These are phyloP conservation scores for Pisolithus sp. DNA, from an alignment of 768 basidiomycete species.

Conservation along the genomic window DNA sequence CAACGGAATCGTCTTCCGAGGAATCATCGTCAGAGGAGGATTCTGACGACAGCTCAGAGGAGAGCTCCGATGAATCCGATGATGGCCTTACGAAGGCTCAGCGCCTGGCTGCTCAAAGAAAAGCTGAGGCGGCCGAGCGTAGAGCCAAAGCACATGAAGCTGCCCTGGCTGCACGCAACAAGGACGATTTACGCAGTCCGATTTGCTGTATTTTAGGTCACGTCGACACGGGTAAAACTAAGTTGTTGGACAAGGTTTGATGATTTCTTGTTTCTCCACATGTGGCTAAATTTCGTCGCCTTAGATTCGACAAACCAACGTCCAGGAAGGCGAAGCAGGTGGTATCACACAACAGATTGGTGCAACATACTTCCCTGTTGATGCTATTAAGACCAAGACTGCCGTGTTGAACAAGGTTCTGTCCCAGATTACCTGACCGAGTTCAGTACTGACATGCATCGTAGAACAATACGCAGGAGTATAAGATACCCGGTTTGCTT, in stretches of 20 bases:
- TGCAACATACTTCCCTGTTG: slow-evolving; percentile 97
- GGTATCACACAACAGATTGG: slow-evolving; percentile 99
- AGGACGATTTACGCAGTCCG: slow-evolving; percentile 88
- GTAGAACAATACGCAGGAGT: slow-evolving; percentile 77
- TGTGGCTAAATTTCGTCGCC: slow-evolving; percentile 1
- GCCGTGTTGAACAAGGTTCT: slow-evolving; percentile 81
- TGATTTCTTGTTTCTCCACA: background rate
- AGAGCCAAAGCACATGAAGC: slow-evolving; percentile 74
- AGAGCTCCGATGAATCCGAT: slow-evolving; percentile 36
- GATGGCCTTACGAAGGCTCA: slow-evolving; percentile 66
- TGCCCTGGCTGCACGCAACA: slow-evolving; percentile 79
- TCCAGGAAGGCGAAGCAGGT: slow-evolving; percentile 98
- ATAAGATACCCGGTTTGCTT: slow-evolving; percentile 94
- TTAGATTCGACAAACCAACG: slow-evolving; percentile 98
- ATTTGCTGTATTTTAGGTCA: slow-evolving; percentile 99
- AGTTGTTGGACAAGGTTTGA: slow-evolving; percentile 88
- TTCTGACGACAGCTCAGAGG: slow-evolving; percentile 46
- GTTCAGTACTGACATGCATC: background rate
- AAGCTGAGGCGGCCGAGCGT: slow-evolving; percentile 80
- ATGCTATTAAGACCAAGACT: slow-evolving; percentile 91
- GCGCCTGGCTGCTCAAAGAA: slow-evolving; percentile 60
- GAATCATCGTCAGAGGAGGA: slow-evolving; percentile 42
- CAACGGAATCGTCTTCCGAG: slow-evolving; percentile 33
- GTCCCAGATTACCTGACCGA: background rate
- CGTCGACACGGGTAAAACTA: slow-evolving; percentile 99